Conservation (phyloP, 495 filamentous ascomycete genomes). For the Friedmanniomyces simplex region DNA sequence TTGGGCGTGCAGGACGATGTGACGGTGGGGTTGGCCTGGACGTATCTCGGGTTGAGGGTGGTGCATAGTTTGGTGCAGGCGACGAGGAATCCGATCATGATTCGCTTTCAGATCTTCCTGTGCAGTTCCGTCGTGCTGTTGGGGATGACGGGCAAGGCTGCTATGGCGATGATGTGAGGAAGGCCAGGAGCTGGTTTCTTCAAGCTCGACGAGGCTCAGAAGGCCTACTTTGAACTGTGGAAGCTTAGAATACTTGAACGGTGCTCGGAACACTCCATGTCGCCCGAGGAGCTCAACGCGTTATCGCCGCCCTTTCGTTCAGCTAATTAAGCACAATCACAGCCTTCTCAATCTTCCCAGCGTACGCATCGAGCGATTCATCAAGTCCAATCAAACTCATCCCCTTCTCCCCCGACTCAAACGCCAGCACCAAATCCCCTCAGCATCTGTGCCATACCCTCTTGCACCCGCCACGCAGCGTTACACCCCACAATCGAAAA, state of each 20-base stretch:
- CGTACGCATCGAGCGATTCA: slow-evolving; percentile 20
- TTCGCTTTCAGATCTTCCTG: slow-evolving; percentile 19
- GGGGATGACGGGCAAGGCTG: slow-evolving; percentile 21
- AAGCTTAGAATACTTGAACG: too few relatives aligned
- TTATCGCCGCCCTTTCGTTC: too few relatives aligned
- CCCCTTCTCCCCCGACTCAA: slow-evolving; percentile 25
- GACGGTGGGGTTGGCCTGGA: slow-evolving; percentile 22
- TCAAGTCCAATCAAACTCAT: slow-evolving; percentile 22
- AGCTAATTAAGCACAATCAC: slow-evolving; percentile 1
- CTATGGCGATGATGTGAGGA: neutral
- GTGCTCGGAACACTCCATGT: too few relatives aligned
- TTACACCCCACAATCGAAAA: slow-evolving; percentile 28
- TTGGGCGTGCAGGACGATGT: slow-evolving; percentile 9
- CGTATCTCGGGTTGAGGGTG: slow-evolving; percentile 23
- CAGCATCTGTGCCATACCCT: slow-evolving; percentile 17
- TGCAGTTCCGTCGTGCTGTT: slow-evolving; percentile 14
- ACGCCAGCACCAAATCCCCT: slow-evolving; percentile 10
- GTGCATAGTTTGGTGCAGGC: slow-evolving; percentile 22
- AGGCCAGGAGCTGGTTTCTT: neutral
- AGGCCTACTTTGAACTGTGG: too few relatives aligned
- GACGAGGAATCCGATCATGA: slow-evolving; percentile 21
- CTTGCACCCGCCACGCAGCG: slow-evolving; percentile 19
- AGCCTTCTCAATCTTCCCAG: slow-evolving; percentile 10
- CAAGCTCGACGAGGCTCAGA: too few relatives aligned
- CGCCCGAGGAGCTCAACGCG: too few relatives aligned